A percentile compares a stretch with the other conserved stretches of the same genome.
Conservation (phyloP, 192 early-diverging fungal genomes). For the Coemansia sp. region DNA sequence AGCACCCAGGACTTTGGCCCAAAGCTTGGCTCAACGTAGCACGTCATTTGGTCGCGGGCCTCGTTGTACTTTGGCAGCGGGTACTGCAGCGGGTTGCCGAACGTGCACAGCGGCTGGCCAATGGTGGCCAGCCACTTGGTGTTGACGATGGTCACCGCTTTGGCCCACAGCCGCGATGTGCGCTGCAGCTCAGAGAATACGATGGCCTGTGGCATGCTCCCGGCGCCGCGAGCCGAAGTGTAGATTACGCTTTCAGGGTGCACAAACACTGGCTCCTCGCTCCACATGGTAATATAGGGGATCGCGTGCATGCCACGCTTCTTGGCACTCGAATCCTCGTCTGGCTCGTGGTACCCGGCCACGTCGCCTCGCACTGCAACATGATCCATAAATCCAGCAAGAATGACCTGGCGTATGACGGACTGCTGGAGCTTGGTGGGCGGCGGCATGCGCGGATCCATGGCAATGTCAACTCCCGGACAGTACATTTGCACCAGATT, state of each 20-base stretch:
- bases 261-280: constrained; percentile 67
- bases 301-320: constrained; percentile 49
- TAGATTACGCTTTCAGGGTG: constrained; percentile 68
- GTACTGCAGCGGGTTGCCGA: constrained; percentile 69
- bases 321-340: constrained; percentile 48
- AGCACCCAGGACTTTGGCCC: constrained; percentile 70
- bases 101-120: constrained; percentile 66
- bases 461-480: constrained; percentile 53
- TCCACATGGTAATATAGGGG: constrained; percentile 70
- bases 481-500: constrained; percentile 63
- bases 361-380: constrained; percentile 84
- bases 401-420: constrained; percentile 79
- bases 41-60: constrained; percentile 51
- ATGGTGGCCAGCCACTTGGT: constrained; percentile 79
- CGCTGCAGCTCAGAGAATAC: constrained; percentile 68
- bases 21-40: constrained; percentile 63
- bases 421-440: constrained; percentile 64
- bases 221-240: constrained; percentile 29
- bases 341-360: constrained; percentile 50
- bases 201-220: constrained; percentile 64
- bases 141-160: constrained; percentile 70
- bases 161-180: constrained; percentile 61
- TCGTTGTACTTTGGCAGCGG: constrained; percentile 72
- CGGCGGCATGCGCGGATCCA: constrained; percentile 65
- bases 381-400: constrained; percentile 87